These are phyloP conservation scores for Vitis cinerea DNA, from an alignment of 164 flowering plant genomes.

Conservation along the genomic window DNA sequence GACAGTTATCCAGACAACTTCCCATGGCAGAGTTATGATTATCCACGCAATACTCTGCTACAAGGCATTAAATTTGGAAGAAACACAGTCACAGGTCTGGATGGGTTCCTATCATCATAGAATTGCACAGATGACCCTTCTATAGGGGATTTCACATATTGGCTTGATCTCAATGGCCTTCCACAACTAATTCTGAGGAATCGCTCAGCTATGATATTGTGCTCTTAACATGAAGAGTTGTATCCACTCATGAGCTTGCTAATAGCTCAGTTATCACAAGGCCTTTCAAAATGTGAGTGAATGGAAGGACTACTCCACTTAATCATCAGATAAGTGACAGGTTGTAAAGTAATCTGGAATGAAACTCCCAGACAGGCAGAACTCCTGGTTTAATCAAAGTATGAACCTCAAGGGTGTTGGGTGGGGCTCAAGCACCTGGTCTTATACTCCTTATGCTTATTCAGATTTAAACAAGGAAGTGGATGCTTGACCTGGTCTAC, in stretches of 20 bases:
- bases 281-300: no score
- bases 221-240: constrained; percentile 28
- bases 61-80: constrained; percentile 29
- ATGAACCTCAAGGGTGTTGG: constrained; percentile 15
- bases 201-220: constrained; percentile 2
- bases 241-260: no score
- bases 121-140: constrained; percentile 35
- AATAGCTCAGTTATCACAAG: no score
- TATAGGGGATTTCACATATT: constrained; percentile 20
- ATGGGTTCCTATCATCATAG: constrained; percentile 34
- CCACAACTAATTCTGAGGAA: constrained; percentile 19
- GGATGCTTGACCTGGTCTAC: constrained; percentile 37
- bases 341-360: no score
- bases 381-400: no score
- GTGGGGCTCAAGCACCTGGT: constrained; percentile 29
- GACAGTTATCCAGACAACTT: background rate
- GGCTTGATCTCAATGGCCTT: constrained; percentile 22
- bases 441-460: constrained; percentile 33
- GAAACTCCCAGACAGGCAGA: no score
- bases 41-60: background rate
- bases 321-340: no score
- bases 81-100: constrained; percentile 11
- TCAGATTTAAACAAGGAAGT: constrained; percentile 18
- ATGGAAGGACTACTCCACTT: no score
- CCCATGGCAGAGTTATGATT: no score